phyloP scores from a whole-genome alignment of 352 stramenopile species.

The Pythium rishiriense region DNA sequence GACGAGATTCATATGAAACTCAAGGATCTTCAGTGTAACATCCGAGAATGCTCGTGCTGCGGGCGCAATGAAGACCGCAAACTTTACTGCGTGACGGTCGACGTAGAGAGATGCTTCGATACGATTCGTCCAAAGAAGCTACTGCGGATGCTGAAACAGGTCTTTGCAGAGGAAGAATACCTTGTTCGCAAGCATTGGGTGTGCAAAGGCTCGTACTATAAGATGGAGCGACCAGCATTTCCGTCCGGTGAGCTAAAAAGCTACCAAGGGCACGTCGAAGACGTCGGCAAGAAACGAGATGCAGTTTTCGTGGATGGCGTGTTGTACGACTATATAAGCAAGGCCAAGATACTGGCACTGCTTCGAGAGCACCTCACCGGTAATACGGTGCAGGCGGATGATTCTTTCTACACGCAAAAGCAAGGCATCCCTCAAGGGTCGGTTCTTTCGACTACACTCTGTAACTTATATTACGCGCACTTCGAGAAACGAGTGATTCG shows the following conservation, averaged over 20 bases:
- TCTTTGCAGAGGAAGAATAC: conserved; percentile 70
- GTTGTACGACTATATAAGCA: conserved; percentile 72
- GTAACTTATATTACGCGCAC: conserved; percentile 80
- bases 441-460: conserved; percentile 76
- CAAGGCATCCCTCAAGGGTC: conserved; percentile 83
- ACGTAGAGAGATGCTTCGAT: conserved; percentile 84
- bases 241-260: conserved; percentile 48
- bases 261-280: conserved; percentile 51
- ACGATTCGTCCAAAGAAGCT: conserved; percentile 70
- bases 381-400: conserved; percentile 60
- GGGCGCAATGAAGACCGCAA: not conserved
- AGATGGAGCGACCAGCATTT: conserved; percentile 58
- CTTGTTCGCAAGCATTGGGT: conserved; percentile 78
- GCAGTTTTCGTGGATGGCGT: conserved; percentile 71
- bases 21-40: conserved; percentile 36
- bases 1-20: conserved; percentile 66
- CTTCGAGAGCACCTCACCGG: conserved; percentile 65
- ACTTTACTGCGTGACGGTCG: conserved; percentile 65
- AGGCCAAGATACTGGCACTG: conserved; percentile 45
- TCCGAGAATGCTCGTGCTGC: conserved; percentile 4
- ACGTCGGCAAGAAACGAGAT: conserved; percentile 40
- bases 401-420: conserved; percentile 49
- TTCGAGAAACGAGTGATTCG: conserved; percentile 66
- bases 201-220: conserved; percentile 59
- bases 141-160: conserved; percentile 62